Base-by-base conservation (phyloP, 805 yeast species). In the Hanseniaspora singularis region DNA sequence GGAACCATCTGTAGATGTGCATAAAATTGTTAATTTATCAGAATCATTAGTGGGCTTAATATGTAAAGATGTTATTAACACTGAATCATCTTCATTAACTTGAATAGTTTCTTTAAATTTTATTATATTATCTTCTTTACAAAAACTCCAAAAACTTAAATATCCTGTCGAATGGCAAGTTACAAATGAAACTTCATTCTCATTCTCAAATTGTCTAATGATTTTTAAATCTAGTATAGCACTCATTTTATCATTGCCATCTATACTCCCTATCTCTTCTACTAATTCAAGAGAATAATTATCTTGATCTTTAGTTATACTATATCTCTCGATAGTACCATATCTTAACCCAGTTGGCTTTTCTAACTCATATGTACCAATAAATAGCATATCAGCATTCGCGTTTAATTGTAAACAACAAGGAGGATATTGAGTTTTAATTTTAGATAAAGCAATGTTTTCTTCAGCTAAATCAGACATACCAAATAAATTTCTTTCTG, bases 131-230 rank as follows among this genome's bases (percentile, higher is more conserved):
- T 19, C 33, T 14, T 38, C 34, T 14, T 32, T 24, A 26, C 51
- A 50, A 10, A 67, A 54, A 42, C 60, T 60, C 96, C 96, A 92
- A 7, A 81, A 50, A 24, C 65, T 65, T 3, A 89, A 52, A 49
- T 72, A 71, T 1, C 97, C 97, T 0, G 86, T 81, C 0, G 95
- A 84, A 57, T 88, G 95, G 0, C 79, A 87, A 2, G 84, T 70
- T 2, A 71, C 69, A 3, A 85, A 53, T 8, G 71, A 33, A 3
- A 65, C 51, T 15, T 18, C 22, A 10, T 16, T 24, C 9, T 30
- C 30, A 14, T 15, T 34, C 30, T 64, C 58, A 52, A 79, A 77
- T 38, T 64, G 65, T 0, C 87, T 84, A 22, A 71, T 68, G 45
- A 83, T 62, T 53, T 85, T 83, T 36, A 89, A 54, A 58, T 92